Base-by-base conservation (phyloP, 2,329 filamentous ascomycete genomes). In the Fusarium coffeatum region DNA sequence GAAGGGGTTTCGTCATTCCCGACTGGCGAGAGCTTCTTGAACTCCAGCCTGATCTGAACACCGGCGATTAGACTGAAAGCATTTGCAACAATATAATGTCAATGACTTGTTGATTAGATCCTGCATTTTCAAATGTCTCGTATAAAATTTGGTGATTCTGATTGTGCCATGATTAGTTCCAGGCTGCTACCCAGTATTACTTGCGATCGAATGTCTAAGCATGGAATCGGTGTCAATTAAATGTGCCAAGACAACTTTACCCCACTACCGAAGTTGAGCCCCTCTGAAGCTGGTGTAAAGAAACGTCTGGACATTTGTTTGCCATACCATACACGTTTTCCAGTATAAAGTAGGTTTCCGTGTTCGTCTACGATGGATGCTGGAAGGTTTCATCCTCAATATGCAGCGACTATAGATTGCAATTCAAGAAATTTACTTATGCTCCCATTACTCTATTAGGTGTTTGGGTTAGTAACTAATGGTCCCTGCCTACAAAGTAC, bases 1-100 rank as follows among this genome's bases (percentile, higher is more conserved):
- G 77, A 53, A 75, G 76, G 6, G 83, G 79, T 6, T 85, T 80
- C 55, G 75, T 84, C 46, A 80, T 83, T 62, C 87, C 87, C 1
- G 83, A 83, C 57, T 89, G 87, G 87, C 79, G 69, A 30, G 71
- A 72, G 5, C 60, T 78, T 47, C 65, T 67, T 28, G 60, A 57
- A 15, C 66, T 68, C 22, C 37, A 68, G 32, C 42, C 68, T 23
- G 30, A 13, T 22, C 55, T 68, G 11, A 61, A 68, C 41, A 60
- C 64, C 30, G 64, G 64, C 16, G 64, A 67, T 45, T 68, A 68
- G 40, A 34, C 10, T 30, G 13, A 27, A 23, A 34, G 8, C 3
- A 37, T n/a, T 27, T 48, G 34, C 32, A 18, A 15, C 23, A 45
- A 28, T 55, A 50, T 16, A 42, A 45, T 34, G 23, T 30, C 8